Base-by-base conservation (phyloP, 768 basidiomycete genomes). In the Podaxis sp. region DNA sequence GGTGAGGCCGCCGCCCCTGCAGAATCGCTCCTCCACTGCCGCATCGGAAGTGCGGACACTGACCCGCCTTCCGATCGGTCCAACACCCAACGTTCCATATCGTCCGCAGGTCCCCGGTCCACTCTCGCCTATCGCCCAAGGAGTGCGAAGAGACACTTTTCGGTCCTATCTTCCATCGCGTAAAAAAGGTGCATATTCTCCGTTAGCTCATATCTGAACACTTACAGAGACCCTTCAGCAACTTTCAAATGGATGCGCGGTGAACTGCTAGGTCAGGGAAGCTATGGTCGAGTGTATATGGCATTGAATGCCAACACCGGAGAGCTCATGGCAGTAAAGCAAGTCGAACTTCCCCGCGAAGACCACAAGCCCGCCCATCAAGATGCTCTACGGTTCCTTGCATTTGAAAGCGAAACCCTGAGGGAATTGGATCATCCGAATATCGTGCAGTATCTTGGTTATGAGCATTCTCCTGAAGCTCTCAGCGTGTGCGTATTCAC, bases 281-380 rank as follows among this genome's bases (percentile, higher is more conserved):
- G 90, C 47, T 96, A 91, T 69, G 95, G 94, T 27, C 82, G 84
- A 52, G 95, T 98, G n/a, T 97, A 91, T 68, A 80, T 95, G 62
- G 95, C 88, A 0, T 76, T 97, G 54, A 97, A 96, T 72, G 90
- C 88, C 38, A 91, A 86, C 2, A 93, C 90, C 0, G 93, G 93
- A 36, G 92, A 96, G 71, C 87, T 96, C 78, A 90, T 97, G 69
- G 95, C 95, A 2, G 95, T 98, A 62, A 98, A 98, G 74, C 95
- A 96, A 72, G 95, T 97, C 35, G 95, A 97, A 71, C 78, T 92
- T 60, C 91, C 91, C 84, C 64, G 91, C 93, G 72, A 84, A 83
- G 67, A 79, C 78, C 57, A 68, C 62, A 84, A 90, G 69, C 73
- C 78, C 53, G 80, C 87, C 32, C 86, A 91, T 64, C 72, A 79